Base-by-base conservation (phyloP, 352 stramenopile genomes). In the Globisporangium heterothallicum region DNA sequence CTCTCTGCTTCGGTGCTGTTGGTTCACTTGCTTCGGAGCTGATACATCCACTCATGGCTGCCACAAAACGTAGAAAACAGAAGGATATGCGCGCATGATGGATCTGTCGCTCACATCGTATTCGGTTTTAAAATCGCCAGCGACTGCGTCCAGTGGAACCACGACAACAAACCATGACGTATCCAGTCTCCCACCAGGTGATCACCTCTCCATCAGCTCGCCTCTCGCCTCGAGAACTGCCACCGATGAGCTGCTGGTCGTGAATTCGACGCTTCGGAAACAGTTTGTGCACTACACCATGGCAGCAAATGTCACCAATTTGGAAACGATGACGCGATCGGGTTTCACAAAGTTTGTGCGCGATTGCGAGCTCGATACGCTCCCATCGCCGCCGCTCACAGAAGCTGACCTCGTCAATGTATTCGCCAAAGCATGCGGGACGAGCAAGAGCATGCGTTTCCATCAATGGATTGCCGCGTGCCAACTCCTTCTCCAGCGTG, bases 211-310 rank as follows among this genome's bases (percentile, higher is more conserved):
- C 32, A 38, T 16, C 30, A 36, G 10, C 32, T 38, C n/a, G n/a
- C 32, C 32, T 38, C 32, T 16, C n/a, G 32, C 32, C 32, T 38
- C 32, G 32, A 10, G n/a, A 18, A 38, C 8, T 38, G 32, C 32
- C 5, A 38, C n/a, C 34, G 25, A 60, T 35, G 58, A 57, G 2
- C 45, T 59, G 35, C 50, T 84, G 38, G 36, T 84, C 13, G 63
- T 74, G 49, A 88, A 88, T 25, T 26, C 65, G 34, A 78, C 71
- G 13, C 74, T 86, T 10, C 74, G 74, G 7, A 83, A 71, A 14
- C 67, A 86, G 32, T 88, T 90, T 36, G 68, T 72, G 6, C 80
- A 72, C 46, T 90, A 90, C 63, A 70, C 76, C 2, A 84, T 86
- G 56, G 56, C 68, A 13, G 62, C 74, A 4, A 84, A 75, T 38